Evolutionary conservation across 75 land plant genomes (phyloP).

Genomic region (Chamaecyparis obtusa): DNA sequence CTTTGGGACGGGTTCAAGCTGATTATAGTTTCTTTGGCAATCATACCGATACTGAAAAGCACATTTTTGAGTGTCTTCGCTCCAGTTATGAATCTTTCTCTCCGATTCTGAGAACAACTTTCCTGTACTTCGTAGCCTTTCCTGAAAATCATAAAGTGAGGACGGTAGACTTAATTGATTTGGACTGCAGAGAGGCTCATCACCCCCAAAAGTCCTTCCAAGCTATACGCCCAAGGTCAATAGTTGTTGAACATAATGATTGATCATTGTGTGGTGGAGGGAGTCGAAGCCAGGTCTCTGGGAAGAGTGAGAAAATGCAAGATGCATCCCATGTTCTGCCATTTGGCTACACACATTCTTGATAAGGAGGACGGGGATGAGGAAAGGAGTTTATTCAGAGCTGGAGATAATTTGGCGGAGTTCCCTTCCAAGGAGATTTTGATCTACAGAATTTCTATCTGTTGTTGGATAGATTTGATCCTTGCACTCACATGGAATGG

Average conservation of each 20-base stretch:
- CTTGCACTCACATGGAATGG: too few relatives aligned
- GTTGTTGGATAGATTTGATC: too few relatives aligned
- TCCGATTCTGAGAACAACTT: neutral
- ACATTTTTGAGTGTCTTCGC: neutral
- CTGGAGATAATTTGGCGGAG: neutral
- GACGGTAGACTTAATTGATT: neutral
- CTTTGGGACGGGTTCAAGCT: neutral
- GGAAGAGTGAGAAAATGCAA: neutral
- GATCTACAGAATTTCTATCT: too few relatives aligned
- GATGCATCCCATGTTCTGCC: neutral
- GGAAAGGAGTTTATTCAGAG: neutral
- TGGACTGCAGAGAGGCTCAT: neutral
- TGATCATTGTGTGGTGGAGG: neutral
- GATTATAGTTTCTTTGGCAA: neutral
- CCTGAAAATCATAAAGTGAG: neutral
- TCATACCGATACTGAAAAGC: neutral
- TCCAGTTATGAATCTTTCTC: neutral
- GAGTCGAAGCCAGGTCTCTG: neutral
- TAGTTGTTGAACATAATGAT: neutral
- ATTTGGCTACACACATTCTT: neutral
- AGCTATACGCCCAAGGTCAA: neutral
- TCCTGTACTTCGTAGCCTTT: neutral
- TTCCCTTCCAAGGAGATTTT: neutral
- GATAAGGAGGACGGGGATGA: neutral
- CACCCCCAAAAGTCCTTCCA: neutral